Evolutionary conservation across 148 eudicot species (phyloP), one percentile per base, ranked within the genome.

Genomic region (Rhododendron ferrugineum): DNA sequence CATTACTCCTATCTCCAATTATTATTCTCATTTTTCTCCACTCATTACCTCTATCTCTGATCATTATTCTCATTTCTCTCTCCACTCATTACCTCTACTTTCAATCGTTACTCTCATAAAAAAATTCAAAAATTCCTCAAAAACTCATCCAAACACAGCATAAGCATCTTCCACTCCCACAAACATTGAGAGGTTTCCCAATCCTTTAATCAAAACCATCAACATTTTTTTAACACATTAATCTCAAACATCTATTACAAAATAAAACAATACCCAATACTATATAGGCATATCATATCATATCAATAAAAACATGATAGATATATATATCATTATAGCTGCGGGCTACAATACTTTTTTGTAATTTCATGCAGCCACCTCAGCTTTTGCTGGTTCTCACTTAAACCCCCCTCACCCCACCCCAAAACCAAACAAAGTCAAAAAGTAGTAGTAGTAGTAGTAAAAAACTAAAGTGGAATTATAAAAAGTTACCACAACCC

Each of bases 291-390:
- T 15, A 54, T 54, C 22, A 18, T 28, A 66, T 23, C 30, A 66
- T 66, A 26, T 7, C 72, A 64, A 28, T 26, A 68, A 70, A 14
- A 70, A 70, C 40, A 30, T 70, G 75, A 70, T 4, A 70, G 75
- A 70, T 70, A 68, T 68, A 64, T 64, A 58, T 58, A 60, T 28
- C 75, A 14, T 70, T 70, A 70, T 30, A 81, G 85, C 88, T 88
- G 91, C 91, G 89, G 91, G 91, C 89, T 83, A 81, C 91, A 87
- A 49, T 26, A 56, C 40, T 22, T 74, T n/a, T 74, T 82, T 28
- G 11, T 62, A 66, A 54, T 81, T 26, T 75, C 44, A 72, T 83
- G 89, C 86, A 87, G 84, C 91, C 91, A 68, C 89, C 68, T 89
- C 91, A 89, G 86, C 85, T 42, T 54, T 68, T 9, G 62, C 77